phyloP scores from a whole-genome alignment of 78 protist genomes.

The Acrasis kona region DNA sequence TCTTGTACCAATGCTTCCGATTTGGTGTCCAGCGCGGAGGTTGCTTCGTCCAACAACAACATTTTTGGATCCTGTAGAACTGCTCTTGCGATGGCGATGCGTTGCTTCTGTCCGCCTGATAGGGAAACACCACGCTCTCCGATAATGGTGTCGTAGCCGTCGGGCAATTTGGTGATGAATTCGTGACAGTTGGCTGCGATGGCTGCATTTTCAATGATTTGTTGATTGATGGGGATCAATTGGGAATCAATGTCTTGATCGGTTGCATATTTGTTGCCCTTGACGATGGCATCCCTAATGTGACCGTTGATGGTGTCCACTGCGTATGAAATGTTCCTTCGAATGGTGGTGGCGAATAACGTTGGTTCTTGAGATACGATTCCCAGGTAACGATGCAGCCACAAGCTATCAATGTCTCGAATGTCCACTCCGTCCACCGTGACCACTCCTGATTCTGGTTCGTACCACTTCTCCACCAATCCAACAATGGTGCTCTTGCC shows the following conservation, averaged over 20 bases:
- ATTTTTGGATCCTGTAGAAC: constrained; percentile 78
- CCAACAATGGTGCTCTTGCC: constrained; percentile 36
- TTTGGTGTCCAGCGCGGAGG: constrained; percentile 82
- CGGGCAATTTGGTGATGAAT: constrained; percentile 32
- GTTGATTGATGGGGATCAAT: background rate
- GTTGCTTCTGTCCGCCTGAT: too few relatives aligned
- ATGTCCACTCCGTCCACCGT: constrained; percentile 22
- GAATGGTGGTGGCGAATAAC: constrained; percentile 66
- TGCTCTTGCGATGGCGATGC: constrained; percentile 49
- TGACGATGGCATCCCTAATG: too few relatives aligned
- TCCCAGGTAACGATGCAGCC: constrained; percentile 30
- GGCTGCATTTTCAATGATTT: constrained; percentile 58
- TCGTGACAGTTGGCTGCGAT: constrained; percentile 76
- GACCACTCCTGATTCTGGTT: constrained; percentile 5
- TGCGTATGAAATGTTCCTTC: constrained; percentile 61
- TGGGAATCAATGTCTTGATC: too few relatives aligned
- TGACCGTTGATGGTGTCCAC: too few relatives aligned
- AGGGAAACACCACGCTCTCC: too few relatives aligned
- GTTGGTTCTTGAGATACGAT: too few relatives aligned
- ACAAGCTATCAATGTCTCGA: background rate
- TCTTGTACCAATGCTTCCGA: constrained; percentile 69
- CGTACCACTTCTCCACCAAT: background rate
- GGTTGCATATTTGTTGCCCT: too few relatives aligned
- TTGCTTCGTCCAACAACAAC: too few relatives aligned
- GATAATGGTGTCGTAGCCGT: constrained; percentile 27